A percentile compares a stretch with the other conserved stretches of the same genome.
Conservation (phyloP, 2,329 filamentous ascomycete genomes). For the Neofusicoccum parvum region DNA sequence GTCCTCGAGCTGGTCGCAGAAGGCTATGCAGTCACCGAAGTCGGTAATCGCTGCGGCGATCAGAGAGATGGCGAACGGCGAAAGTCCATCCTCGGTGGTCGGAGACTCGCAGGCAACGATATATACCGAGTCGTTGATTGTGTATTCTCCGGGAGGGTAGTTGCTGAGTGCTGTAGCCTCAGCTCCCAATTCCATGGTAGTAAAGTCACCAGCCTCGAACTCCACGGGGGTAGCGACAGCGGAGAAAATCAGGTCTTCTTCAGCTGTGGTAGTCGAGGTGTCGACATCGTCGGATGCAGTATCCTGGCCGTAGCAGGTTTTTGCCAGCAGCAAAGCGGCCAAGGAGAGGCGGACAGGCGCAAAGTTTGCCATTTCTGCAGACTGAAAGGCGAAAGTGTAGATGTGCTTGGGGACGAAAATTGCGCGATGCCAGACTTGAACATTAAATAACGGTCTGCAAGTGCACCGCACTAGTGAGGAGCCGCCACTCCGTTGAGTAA, state of each 20-base stretch:
- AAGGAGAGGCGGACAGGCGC: not conserved
- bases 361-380: too few relatives aligned
- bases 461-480: too few relatives aligned
- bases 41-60: not conserved
- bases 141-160: not conserved
- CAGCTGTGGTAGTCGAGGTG: too few relatives aligned
- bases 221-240: too few relatives aligned
- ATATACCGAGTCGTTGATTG: not conserved
- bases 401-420: too few relatives aligned
- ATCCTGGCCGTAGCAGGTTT: not conserved
- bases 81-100: not conserved
- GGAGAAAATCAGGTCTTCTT: not conserved
- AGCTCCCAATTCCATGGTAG: not conserved
- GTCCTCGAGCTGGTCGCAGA: not conserved
- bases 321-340: not conserved
- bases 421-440: too few relatives aligned
- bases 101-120: not conserved
- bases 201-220: too few relatives aligned
- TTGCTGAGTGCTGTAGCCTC: not conserved
- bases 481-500: not conserved
- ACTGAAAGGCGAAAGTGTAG: too few relatives aligned
- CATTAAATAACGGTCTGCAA: too few relatives aligned
- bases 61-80: not conserved
- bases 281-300: not conserved
- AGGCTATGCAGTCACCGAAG: not conserved